phyloP scores from a whole-genome alignment of 805 yeast genomes.

The Saccharomycopsis sp. region DNA sequence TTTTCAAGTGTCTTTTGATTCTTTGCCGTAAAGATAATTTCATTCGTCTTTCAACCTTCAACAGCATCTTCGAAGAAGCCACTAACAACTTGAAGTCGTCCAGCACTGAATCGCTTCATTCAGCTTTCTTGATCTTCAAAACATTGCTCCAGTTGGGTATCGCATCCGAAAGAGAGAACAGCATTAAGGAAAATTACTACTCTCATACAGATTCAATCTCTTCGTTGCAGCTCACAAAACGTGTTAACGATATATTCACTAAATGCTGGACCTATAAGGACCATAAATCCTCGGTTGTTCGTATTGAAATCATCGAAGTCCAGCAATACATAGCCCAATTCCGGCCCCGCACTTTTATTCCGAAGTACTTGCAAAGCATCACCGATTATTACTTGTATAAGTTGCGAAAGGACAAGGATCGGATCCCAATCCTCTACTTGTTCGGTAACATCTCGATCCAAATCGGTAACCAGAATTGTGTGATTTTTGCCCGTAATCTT shows the following conservation, averaged over 20 bases:
- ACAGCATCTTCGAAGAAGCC: constrained; percentile 12
- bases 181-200: background rate
- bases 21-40: constrained; percentile 31
- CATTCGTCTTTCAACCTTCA: constrained; percentile 5
- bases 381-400: constrained; percentile 72
- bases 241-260: constrained; percentile 14
- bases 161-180: background rate
- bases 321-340: constrained; percentile 79
- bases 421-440: constrained; percentile 67
- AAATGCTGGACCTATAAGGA: constrained; percentile 50
- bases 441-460: constrained; percentile 55
- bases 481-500: constrained; percentile 15
- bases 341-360: constrained; percentile 68
- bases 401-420: constrained; percentile 68
- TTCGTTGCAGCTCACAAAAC: constrained; percentile 8
- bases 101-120: constrained; percentile 16
- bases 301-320: constrained; percentile 79
- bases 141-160: constrained; percentile 7
- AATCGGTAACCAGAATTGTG: constrained; percentile 13
- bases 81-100: constrained; percentile 8
- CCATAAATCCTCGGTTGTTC: constrained; percentile 64
- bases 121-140: constrained; percentile 17
- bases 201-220: background rate
- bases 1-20: constrained; percentile 34
- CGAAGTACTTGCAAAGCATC: constrained; percentile 72